Evolutionary conservation across 148 eudicot genomes (phyloP), one percentile per base, ranked within the genome.

Genomic region (Rhododendron mucronatum): DNA sequence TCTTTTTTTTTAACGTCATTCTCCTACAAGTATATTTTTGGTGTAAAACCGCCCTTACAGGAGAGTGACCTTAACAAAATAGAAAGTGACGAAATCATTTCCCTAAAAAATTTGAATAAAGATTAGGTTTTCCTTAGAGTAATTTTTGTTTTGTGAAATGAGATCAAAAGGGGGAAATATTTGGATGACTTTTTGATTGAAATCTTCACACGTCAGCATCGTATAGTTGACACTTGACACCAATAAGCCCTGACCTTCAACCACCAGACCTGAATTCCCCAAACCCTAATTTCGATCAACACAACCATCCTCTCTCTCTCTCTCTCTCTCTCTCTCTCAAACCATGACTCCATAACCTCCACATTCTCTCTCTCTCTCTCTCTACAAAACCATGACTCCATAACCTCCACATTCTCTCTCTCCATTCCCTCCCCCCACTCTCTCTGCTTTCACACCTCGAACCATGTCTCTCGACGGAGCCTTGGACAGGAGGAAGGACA

Each of bases 391-490:
- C 8, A 86, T 86, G 80, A 23, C 26, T 35, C 55, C 23, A 18
- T 86, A 81, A 51, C 55, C 69, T 73, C 77, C 37, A 28, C 78
- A 67, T 48, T 57, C 41, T 47, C 78, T 69, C 78, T 41, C 50
- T 9, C 79, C 21, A 63, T 37, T 73, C 33, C 59, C 51, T 30
- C 12, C 45, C 45, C 10, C 30, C 48, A 45, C 69, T n/a, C 51
- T 59, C 23, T 21, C 16, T 45, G 12, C 18, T 30, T 50, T 14
- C 41, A 14, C 57, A 4, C 41, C 75, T 23, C 6, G 10, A 63
- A 82, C 79, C 78, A 93, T 93, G 96, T 85, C 94, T 67, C 57
- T 90, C 51, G 91, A 92, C 51, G 90, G 88, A 78, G 82, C 82
- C 14, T 80, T 88, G 37, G 92, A 92, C 28, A 91, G 89, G 77